Percentiles rank a stretch among this genome's conserved stretches.
Evolutionary conservation across 495 filamentous ascomycete genomes (phyloP).

Genomic region (Penicillium ucsense): DNA sequence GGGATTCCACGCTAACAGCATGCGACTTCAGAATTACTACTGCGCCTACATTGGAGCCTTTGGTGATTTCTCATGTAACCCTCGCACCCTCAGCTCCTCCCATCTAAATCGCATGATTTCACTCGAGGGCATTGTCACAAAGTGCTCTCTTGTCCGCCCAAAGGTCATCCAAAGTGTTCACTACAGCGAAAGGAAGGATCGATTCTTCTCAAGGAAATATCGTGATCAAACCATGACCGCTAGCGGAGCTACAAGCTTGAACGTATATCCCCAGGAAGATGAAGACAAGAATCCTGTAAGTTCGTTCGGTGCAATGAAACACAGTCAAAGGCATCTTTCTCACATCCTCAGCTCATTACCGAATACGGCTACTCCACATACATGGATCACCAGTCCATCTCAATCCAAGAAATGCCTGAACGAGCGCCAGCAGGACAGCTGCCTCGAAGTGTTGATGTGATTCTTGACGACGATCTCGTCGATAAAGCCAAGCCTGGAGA

Average conservation of each 20-base stretch:
- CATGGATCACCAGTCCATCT: conserved; percentile 94
- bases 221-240: conserved; percentile 90
- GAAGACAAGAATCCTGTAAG: conserved; percentile 63
- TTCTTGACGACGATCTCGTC: conserved; percentile 93
- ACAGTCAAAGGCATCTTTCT: not conserved
- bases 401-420: conserved; percentile 99
- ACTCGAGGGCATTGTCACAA: conserved; percentile 94
- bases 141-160: conserved; percentile 87
- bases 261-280: conserved; percentile 92
- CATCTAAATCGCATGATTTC: conserved; percentile 95
- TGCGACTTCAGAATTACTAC: conserved; percentile 61
- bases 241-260: conserved; percentile 76
- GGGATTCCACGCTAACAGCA: not conserved
- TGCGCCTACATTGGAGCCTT: conserved; percentile 93
- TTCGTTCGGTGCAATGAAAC: not conserved
- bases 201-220: conserved; percentile 80
- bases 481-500: conserved; percentile 94
- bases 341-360: conserved; percentile 54
- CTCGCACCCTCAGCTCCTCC: conserved; percentile 75
- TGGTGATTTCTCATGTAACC: conserved; percentile 89
- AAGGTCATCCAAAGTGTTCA: conserved; percentile 98
- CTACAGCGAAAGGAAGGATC: conserved; percentile 74
- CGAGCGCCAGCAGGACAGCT: conserved; percentile 92
- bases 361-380: conserved; percentile 96
- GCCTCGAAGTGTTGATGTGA: conserved; percentile 93